Base-by-base conservation (phyloP, 2,329 filamentous ascomycete genomes). In the Pezicula carpinea region DNA sequence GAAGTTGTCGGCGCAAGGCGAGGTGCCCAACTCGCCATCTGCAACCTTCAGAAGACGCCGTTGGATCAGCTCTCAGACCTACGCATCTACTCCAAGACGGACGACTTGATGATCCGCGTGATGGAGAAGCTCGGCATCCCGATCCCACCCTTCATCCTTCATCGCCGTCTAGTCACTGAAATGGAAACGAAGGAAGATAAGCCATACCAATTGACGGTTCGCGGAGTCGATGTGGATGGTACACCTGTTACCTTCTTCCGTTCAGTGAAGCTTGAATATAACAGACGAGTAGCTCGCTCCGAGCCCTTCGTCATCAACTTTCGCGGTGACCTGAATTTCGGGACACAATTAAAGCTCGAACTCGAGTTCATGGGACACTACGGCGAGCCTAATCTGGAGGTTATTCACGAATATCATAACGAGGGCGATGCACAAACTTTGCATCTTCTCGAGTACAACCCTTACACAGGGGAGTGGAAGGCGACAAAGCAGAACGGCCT, bases 311-410 rank as follows among this genome's bases (percentile, higher is more conserved):
- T 51, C 0, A 61, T 73, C 43, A 58, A 53, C 1, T 64, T 71
- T 10, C 64, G 67, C 10, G 60, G 58, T 3, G 51, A 51, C 0
- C 39, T 64, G 1, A 54, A 57, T 3, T 18, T 39, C 1, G 63
- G 55, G 0, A 51, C 54, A 3, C 23, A 57, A 3, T 42, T 71
- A 17, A 65, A 61, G n/a, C 53, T 73, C 0, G 65, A 69, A 18
- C 53, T 74, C 3, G 66, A 74, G 50, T 74, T 74, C 8, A 74
- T 74, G 68, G 70, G 72, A 0, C 64, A 74, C 43, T 74, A 74
- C 23, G 62, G 64, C 2, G 71, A 74, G 51, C 70, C 70, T 0
- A 68, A 67, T 32, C 40, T 73, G 31, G 61, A 65, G 41, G 48
- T 67, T 33, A 39, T 59, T 23, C 46, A 56, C 48, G 36, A 47